phyloP scores from a whole-genome alignment of 2,329 filamentous ascomycete species.

The Pyrenochaeta sp. region DNA sequence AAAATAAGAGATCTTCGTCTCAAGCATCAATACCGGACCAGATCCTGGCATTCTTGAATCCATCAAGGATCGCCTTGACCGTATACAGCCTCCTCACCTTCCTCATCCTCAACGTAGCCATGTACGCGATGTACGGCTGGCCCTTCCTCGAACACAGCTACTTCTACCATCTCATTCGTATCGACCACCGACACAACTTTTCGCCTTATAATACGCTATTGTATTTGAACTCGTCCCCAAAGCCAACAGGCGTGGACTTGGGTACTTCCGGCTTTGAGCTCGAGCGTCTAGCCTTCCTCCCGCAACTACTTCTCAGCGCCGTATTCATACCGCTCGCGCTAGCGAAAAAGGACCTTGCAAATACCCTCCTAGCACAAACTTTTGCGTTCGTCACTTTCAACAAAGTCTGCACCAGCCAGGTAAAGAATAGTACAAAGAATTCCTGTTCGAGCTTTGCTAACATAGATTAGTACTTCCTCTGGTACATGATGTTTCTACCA shows the following conservation, averaged over 20 bases:
- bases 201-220: conserved; percentile 93
- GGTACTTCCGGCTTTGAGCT: conserved; percentile 57
- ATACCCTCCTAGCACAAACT: conserved; percentile 90
- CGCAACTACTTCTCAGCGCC: conserved; percentile 82
- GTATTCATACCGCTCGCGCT: conserved; percentile 77
- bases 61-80: conserved; percentile 63
- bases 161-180: conserved; percentile 88
- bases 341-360: conserved; percentile 81
- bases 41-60: conserved; percentile 36
- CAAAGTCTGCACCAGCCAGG: conserved; percentile 98
- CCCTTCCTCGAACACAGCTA: conserved; percentile 91
- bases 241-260: conserved; percentile 22
- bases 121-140: conserved; percentile 77
- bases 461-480: conserved; percentile 82
- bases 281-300: conserved; percentile 86
- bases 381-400: conserved; percentile 98
- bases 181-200: conserved; percentile 98
- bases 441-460: conserved; percentile 2
- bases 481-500: conserved; percentile 94
- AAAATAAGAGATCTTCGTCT: conserved; percentile 1
- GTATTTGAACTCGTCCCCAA: conserved; percentile 78
- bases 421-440: too few species aligned
- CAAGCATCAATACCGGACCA: conserved; percentile 29
- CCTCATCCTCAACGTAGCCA: conserved; percentile 72
- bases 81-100: conserved; percentile 76